A percentile compares a stretch with the other conserved stretches of the same genome.
Evolutionary conservation across 179 eudicot genomes (phyloP).

Genomic region (Spinacia oleracea): DNA sequence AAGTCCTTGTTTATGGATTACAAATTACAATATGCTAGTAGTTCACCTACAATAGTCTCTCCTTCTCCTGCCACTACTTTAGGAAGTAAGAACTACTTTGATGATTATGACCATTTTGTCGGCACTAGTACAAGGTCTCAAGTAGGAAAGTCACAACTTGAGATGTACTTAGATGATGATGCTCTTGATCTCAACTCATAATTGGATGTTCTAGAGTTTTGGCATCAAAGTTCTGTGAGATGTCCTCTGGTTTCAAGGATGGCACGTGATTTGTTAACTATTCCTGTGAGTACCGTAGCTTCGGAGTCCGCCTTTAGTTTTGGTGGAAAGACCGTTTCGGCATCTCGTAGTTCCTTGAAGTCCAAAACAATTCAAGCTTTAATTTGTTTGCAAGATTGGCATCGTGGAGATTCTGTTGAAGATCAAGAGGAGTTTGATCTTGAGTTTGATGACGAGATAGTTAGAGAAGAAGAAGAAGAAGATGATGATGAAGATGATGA

Average conservation of each 20-base stretch:
- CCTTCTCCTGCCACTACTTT: background rate
- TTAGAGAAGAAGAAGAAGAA: too few species aligned
- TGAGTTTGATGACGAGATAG: too few species aligned
- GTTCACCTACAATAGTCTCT: background rate
- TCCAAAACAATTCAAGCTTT: background rate
- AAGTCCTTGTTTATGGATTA: background rate
- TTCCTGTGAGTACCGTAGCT: background rate
- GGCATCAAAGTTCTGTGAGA: too few species aligned
- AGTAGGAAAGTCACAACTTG: background rate
- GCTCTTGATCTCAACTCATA: background rate
- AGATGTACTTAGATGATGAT: background rate
- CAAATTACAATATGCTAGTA: background rate
- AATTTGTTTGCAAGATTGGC: conserved; percentile 2
- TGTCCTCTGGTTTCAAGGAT: background rate
- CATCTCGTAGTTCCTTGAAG: background rate
- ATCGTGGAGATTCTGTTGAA: background rate
- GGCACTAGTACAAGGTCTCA: background rate
- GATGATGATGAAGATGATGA: too few species aligned
- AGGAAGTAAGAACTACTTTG: background rate
- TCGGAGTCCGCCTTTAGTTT: background rate
- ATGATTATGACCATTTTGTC: background rate
- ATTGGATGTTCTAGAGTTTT: too few species aligned
- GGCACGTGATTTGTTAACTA: conserved; percentile 2
- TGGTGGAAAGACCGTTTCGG: background rate
- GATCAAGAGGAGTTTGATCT: background rate